These are phyloP conservation scores for Atkinsonella texensis DNA, from an alignment of 2,329 filamentous ascomycete species.

Conservation along the genomic window DNA sequence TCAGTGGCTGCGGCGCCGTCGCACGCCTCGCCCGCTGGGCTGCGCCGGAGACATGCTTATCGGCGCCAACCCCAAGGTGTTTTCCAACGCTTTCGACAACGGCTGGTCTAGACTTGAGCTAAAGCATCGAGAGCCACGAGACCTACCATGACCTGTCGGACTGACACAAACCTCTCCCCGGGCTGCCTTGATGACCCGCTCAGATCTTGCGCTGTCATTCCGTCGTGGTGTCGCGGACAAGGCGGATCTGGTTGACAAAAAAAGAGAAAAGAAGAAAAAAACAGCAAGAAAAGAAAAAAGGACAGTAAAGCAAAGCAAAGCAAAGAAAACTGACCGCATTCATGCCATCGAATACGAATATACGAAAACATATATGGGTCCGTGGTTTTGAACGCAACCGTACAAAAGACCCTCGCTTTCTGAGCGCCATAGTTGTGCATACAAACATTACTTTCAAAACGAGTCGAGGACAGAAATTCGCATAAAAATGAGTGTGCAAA, in stretches of 20 bases:
- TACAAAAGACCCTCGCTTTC: too few species aligned
- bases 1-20: conserved; percentile 8
- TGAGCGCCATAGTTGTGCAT: too few species aligned
- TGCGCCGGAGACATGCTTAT: conserved; percentile 6
- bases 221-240: neutral
- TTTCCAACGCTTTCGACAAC: neutral
- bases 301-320: too few species aligned
- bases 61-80: neutral
- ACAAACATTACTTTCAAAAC: too few species aligned
- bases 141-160: neutral
- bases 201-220: neutral
- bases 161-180: neutral
- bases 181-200: neutral
- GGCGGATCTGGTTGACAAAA: neutral
- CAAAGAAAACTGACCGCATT: neutral
- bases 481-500: too few species aligned
- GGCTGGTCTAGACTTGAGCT: conserved; percentile 1
- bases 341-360: too few species aligned
- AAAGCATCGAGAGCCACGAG: neutral
- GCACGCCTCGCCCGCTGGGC: conserved; percentile 8
- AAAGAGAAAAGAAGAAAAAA: neutral
- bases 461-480: too few species aligned
- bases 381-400: too few species aligned
- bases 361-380: too few species aligned
- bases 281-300: neutral